phyloP scores from a whole-genome alignment of 1,284 basidiomycete species.

The Pholiota adiposa region DNA sequence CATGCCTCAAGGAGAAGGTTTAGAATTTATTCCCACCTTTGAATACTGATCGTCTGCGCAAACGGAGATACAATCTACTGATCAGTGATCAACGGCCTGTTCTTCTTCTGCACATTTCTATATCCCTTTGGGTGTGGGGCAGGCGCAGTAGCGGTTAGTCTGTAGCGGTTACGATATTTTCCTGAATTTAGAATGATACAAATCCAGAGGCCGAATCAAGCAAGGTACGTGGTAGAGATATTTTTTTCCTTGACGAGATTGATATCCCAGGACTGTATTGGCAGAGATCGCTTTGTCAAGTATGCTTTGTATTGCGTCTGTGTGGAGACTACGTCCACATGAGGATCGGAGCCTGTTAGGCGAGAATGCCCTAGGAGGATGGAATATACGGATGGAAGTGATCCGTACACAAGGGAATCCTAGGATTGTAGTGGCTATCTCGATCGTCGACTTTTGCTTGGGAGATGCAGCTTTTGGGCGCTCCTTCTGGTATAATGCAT shows the following conservation, averaged over 20 bases:
- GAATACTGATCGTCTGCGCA: neutral
- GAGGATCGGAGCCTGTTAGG: neutral
- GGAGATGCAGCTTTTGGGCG: neutral
- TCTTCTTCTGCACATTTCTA: neutral
- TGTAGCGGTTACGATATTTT: neutral
- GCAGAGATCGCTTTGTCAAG: neutral
- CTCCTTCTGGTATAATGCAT: neutral
- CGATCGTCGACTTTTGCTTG: neutral
- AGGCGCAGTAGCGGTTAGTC: no score
- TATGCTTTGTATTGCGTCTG: neutral
- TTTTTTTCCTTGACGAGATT: no score
- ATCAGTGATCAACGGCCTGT: conserved; percentile 1
- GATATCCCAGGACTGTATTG: neutral
- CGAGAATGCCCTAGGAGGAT: neutral
- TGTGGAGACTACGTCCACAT: neutral
- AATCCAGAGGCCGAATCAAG: neutral
- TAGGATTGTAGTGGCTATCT: neutral
- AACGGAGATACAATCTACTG: neutral
- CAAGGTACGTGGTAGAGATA: neutral
- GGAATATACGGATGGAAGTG: neutral
- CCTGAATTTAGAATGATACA: neutral
- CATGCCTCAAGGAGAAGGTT: neutral
- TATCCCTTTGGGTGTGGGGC: neutral
- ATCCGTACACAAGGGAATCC: neutral
- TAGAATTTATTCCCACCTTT: neutral